Base-by-base conservation (phyloP, 2,329 filamentous ascomycete species). In the Sclerotinia spermophila region DNA sequence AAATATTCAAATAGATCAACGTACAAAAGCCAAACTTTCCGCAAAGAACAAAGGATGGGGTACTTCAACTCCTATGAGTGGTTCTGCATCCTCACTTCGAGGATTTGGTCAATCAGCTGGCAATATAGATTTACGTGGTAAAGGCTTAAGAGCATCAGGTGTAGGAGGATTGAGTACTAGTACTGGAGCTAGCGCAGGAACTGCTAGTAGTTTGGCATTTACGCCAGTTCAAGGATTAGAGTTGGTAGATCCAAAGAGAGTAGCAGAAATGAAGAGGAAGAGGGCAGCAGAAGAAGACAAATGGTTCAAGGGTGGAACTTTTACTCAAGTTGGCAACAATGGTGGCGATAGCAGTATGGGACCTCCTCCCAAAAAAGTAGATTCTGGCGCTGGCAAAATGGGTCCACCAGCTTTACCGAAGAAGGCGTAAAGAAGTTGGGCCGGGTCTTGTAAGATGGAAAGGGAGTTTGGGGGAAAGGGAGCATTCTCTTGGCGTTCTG, bases 21-120 rank as follows among this genome's bases (percentile, higher is more conserved):
- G 95, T 71, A 99, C 96, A 5, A 89, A 93, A 71, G 96, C 96
- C 59, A 97, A 97, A 80, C 88, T 99, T 58, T 93, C 92, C 78
- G 94, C 94, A 80, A 97, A 97, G 83, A 96, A 95, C 82, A 94
- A 96, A 77, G 96, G 96, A 38, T 99, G 96, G 96, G 95, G 94
- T 69, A 89, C 86, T 59, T 88, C 81, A 8, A 90, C 90, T 48
- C 85, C 87, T 5, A 82, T 88, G 65, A 84, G 86, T 72, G 90
- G 90, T 71, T 86, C 89, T 5, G 91, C 92, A n/a, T 94, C 94
- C 1, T 95, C 93, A 40, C 86, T 97, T 71, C 89, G 92, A 71
- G 90, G 90, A 5, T 93, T 96, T 74, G 92, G 91, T 27, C 88
- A 89, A 74, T 84, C 84, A 7, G 83, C 85, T 17, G 86, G 60